phyloP scores from a whole-genome alignment of 2,329 filamentous ascomycete species.

The Microcyclospora tardicrescens region DNA sequence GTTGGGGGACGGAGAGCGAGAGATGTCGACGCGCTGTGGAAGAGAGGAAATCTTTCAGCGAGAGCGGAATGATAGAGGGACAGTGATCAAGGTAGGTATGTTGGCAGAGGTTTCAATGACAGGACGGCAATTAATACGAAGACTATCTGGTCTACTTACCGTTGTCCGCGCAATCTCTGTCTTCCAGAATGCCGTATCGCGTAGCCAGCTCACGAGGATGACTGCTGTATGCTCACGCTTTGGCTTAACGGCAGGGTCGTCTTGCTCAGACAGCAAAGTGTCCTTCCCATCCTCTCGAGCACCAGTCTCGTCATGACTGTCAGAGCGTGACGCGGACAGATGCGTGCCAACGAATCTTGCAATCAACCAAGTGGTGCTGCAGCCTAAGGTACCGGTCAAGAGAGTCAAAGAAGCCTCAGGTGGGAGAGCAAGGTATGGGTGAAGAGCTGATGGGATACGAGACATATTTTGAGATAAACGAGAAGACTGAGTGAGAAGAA shows the following conservation, averaged over 20 bases:
- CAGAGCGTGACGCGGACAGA: conserved; percentile 15
- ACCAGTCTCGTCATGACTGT: conserved; percentile 5
- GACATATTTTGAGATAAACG: conserved; percentile 1
- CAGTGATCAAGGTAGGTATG: neutral
- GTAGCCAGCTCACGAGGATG: conserved; percentile 70
- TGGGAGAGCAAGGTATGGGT: conserved; percentile 49
- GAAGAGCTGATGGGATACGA: conserved; percentile 49
- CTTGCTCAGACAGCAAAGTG: too few species aligned
- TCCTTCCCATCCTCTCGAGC: conserved; percentile 12
- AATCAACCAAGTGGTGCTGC: conserved; percentile 42
- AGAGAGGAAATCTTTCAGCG: too few species aligned
- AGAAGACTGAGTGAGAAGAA: too few species aligned
- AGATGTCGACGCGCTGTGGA: conserved; percentile 3
- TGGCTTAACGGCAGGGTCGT: too few species aligned
- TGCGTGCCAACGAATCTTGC: conserved; percentile 39
- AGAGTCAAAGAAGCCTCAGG: conserved; percentile 48
- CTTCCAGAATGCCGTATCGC: conserved; percentile 67
- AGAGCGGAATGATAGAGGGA: too few species aligned
- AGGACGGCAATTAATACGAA: neutral
- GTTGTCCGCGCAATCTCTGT: conserved; percentile 37
- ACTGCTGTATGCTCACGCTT: conserved; percentile 28
- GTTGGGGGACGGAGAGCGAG: neutral
- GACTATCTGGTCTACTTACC: conserved; percentile 6
- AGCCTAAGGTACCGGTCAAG: conserved; percentile 50
- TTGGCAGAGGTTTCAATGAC: neutral